A percentile compares a stretch with the other conserved stretches of the same genome.
Evolutionary conservation across 1,284 basidiomycete species (phyloP).

Genomic region (Tilletia horrida): DNA sequence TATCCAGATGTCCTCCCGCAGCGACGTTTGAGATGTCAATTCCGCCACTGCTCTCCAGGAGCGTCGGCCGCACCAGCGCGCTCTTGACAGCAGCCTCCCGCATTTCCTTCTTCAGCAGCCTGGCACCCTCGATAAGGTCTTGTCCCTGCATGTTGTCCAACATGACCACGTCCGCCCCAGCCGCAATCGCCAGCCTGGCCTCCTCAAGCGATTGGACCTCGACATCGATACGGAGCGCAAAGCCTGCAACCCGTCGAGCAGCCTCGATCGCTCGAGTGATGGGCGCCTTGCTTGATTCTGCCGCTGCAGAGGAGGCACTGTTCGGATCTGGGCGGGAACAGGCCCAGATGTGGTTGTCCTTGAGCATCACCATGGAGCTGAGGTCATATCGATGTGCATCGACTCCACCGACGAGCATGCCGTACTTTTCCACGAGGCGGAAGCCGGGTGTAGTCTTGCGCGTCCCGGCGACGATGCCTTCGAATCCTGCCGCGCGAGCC

Average conservation of each 20-base stretch:
- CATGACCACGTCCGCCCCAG: slow-evolving; percentile 97
- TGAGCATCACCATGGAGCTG: slow-evolving; percentile 99
- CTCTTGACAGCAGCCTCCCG: background rate
- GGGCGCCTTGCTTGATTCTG: slow-evolving; percentile 61
- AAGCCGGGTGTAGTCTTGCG: slow-evolving; percentile 97
- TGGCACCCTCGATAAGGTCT: slow-evolving; percentile 40
- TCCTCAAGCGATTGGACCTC: slow-evolving; percentile 85
- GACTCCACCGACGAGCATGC: slow-evolving; percentile 95
- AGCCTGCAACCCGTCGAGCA: slow-evolving; percentile 84
- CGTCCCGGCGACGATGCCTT: slow-evolving; percentile 88
- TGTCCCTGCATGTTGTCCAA: slow-evolving; percentile 64
- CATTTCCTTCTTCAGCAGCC: slow-evolving; percentile 34
- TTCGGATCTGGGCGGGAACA: background rate
- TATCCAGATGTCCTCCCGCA: slow-evolving; percentile 41
- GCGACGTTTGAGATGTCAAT: slow-evolving; percentile 47
- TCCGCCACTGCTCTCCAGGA: slow-evolving; percentile 49
- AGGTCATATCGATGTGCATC: slow-evolving; percentile 95
- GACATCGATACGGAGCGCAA: slow-evolving; percentile 87
- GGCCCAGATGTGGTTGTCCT: slow-evolving; percentile 99
- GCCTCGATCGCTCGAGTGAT: slow-evolving; percentile 81
- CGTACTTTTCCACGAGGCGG: slow-evolving; percentile 95
- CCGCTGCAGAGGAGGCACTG: background rate
- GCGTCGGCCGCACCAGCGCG: slow-evolving; percentile 24
- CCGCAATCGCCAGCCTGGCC: slow-evolving; percentile 90
- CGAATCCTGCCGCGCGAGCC: slow-evolving; percentile 75